These are phyloP conservation scores for Plenodomus biglobosus DNA, from an alignment of 2,329 filamentous ascomycete genomes.

Conservation along the genomic window DNA sequence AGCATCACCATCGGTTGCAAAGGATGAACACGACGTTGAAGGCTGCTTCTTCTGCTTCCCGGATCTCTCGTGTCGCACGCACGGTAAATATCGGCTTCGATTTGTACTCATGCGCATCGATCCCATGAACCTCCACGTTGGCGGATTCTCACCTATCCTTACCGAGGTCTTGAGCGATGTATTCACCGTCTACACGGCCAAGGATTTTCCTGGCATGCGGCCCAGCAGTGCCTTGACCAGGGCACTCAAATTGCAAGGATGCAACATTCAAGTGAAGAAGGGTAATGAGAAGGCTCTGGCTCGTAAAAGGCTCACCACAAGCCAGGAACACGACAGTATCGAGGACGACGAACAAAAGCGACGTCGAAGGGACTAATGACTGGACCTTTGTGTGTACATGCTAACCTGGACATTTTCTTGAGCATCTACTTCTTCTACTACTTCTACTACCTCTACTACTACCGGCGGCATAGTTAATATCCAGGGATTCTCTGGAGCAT, in stretches of 20 bases:
- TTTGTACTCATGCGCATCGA: conserved; percentile 75
- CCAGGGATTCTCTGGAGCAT: conserved; percentile 37
- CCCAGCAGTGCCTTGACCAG: conserved; percentile 75
- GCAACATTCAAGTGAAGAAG: conserved; percentile 84
- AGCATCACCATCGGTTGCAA: conserved; percentile 72
- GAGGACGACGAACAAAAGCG: conserved; percentile 43
- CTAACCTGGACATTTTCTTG: conserved; percentile 1
- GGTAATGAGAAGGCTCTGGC: conserved; percentile 67
- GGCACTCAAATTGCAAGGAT: conserved; percentile 74
- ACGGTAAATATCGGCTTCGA: conserved; percentile 72
- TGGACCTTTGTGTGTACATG: not conserved
- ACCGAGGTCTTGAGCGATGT: conserved; percentile 63
- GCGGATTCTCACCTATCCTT: conserved; percentile 53
- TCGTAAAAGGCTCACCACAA: conserved; percentile 43
- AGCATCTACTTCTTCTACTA: too few species aligned
- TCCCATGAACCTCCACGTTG: conserved; percentile 58
- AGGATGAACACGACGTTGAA: conserved; percentile 70
- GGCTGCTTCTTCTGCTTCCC: conserved; percentile 87
- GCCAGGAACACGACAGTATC: conserved; percentile 46
- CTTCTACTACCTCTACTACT: conserved; percentile 22
- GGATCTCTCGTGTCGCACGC: conserved; percentile 76
- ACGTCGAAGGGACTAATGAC: conserved; percentile 39
- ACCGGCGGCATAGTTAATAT: conserved; percentile 32
- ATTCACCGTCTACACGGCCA: conserved; percentile 81
- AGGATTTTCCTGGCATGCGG: conserved; percentile 83